Percentiles rank a stretch among this genome's conserved stretches.
Conservation (phyloP, 148 eudicot species). For the Rhododendron henanense region DNA sequence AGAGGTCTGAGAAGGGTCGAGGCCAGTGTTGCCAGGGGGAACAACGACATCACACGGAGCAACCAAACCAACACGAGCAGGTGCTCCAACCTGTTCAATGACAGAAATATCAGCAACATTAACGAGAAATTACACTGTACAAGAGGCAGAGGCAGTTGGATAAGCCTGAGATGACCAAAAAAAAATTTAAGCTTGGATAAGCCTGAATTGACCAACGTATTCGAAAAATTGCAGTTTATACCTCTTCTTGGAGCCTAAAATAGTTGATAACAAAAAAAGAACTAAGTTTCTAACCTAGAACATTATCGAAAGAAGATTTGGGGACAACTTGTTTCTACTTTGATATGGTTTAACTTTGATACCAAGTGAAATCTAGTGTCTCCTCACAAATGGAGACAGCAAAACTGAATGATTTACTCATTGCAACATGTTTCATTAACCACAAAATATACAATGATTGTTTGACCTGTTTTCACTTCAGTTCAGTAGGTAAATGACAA, state of each 20-base stretch:
- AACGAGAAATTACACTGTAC: background rate
- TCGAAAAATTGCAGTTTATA: background rate
- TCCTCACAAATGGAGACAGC: background rate
- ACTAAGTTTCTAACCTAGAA: background rate
- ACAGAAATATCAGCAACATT: background rate
- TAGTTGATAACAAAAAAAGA: background rate
- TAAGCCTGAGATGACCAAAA: background rate
- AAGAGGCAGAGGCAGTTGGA: background rate
- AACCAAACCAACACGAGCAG: constrained; percentile 53
- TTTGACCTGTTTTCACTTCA: background rate
- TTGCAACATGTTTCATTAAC: background rate
- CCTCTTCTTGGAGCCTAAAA: background rate
- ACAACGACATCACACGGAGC: constrained; percentile 52
- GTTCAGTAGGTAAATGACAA: background rate
- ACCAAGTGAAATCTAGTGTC: background rate
- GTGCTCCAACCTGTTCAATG: constrained; percentile 42
- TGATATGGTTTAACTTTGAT: background rate
- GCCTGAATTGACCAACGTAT: background rate
- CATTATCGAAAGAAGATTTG: background rate
- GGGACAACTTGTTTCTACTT: background rate
- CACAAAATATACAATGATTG: background rate
- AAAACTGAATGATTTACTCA: background rate
- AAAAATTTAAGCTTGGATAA: background rate
- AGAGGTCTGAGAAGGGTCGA: constrained; percentile 54
- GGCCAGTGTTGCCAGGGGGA: constrained; percentile 58